These are phyloP conservation scores for Candida sonorensis DNA, from an alignment of 805 yeast genomes.

Conservation along the genomic window DNA sequence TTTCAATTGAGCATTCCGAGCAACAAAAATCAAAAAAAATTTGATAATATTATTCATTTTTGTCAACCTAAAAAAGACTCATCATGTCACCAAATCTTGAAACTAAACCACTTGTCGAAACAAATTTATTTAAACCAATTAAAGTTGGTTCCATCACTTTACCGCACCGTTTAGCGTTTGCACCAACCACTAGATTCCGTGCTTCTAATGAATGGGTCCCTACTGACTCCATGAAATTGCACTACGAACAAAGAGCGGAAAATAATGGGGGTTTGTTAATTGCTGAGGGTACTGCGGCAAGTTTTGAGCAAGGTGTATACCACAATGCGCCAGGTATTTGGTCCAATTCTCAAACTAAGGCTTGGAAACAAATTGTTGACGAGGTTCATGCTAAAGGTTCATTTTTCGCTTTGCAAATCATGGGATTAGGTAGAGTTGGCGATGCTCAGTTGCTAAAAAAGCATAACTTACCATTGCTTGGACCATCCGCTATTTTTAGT, in stretches of 20 bases:
- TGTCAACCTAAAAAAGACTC: too few species aligned
- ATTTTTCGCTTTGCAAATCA: slow-evolving; percentile 39
- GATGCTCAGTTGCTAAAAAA: slow-evolving; percentile 28
- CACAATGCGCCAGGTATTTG: slow-evolving; percentile 43
- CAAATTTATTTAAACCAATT: slow-evolving; percentile 33
- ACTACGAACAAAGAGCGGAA: slow-evolving; percentile 48
- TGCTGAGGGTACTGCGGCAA: slow-evolving; percentile 48
- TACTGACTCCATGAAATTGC: slow-evolving; percentile 36
- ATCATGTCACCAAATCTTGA: background rate
- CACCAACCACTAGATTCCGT: slow-evolving; percentile 46
- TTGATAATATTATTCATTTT: too few species aligned
- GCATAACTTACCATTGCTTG: slow-evolving; percentile 27
- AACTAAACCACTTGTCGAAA: slow-evolving; percentile 1
- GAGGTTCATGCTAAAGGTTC: slow-evolving; percentile 43
- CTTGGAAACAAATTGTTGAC: slow-evolving; percentile 41
- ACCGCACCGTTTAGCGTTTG: slow-evolving; percentile 34
- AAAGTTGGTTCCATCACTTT: slow-evolving; percentile 30
- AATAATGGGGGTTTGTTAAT: slow-evolving; percentile 52
- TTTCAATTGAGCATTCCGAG: too few species aligned
- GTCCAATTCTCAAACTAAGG: slow-evolving; percentile 35
- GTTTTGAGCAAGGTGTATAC: slow-evolving; percentile 35
- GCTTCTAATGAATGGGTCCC: slow-evolving; percentile 30
- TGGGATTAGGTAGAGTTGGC: slow-evolving; percentile 38
- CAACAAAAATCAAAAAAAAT: too few species aligned
- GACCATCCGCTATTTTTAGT: slow-evolving; percentile 35